phyloP scores from a whole-genome alignment of 2,329 filamentous ascomycete species.

The Xylariaceae sp. region DNA sequence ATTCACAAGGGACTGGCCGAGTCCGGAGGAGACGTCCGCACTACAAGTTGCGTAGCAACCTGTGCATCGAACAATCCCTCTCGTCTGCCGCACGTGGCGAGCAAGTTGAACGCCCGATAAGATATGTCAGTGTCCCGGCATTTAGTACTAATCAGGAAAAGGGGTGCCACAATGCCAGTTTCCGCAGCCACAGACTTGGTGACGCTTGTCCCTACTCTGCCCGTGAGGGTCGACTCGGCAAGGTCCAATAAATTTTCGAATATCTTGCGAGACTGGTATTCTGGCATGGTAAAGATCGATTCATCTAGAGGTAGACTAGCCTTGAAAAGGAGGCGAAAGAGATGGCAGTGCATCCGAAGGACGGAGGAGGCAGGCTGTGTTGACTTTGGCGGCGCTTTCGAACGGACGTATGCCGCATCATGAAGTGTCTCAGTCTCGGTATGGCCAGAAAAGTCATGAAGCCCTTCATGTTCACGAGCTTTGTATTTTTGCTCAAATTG shows the following conservation, averaged over 20 bases:
- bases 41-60: conserved; percentile 2
- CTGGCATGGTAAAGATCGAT: neutral
- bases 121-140: conserved; percentile 5
- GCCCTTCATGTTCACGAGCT: neutral
- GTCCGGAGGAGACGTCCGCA: no score
- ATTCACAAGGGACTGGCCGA: no score
- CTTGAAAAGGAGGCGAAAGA: conserved; percentile 4
- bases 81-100: conserved; percentile 3
- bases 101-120: conserved; percentile 3
- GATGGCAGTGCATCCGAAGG: conserved; percentile 5
- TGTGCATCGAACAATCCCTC: conserved; percentile 7
- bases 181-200: conserved; percentile 1
- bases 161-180: conserved; percentile 6
- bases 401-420: neutral
- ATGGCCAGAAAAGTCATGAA: no score
- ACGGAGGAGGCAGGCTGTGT: neutral
- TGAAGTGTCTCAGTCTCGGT: neutral
- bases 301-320: conserved; percentile 2
- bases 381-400: neutral
- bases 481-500: neutral
- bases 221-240: conserved; percentile 3
- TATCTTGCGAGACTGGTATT: neutral
- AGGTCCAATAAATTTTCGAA: conserved; percentile 3
- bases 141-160: conserved; percentile 6
- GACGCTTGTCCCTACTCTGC: neutral